These are phyloP conservation scores for Globisporangium cederbergense DNA, from an alignment of 352 stramenopile genomes.

Conservation along the genomic window DNA sequence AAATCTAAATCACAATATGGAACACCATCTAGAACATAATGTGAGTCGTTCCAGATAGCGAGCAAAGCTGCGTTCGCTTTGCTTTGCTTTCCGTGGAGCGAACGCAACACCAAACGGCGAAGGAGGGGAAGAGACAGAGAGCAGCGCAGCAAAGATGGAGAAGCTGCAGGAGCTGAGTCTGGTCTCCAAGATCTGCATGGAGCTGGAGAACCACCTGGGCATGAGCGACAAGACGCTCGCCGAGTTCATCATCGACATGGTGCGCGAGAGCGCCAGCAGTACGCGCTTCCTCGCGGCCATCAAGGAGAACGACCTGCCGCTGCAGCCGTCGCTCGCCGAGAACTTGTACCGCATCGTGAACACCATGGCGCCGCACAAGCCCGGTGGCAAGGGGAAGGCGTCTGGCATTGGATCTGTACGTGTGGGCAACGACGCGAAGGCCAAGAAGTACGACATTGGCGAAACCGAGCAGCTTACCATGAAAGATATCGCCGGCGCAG, in stretches of 20 bases:
- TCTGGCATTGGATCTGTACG: not conserved
- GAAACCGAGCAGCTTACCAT: constrained; percentile 69
- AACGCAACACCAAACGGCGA: constrained; percentile 1
- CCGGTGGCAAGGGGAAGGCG: constrained; percentile 2
- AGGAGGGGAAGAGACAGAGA: not conserved
- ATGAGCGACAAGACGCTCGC: constrained; percentile 96
- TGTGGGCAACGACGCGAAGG: constrained; percentile 8
- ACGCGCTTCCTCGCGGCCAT: constrained; percentile 53
- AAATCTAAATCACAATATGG: not conserved
- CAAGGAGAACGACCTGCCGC: constrained; percentile 58
- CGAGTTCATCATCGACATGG: constrained; percentile 94
- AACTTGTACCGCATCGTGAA: constrained; percentile 83
- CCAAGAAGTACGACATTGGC: constrained; percentile 36
- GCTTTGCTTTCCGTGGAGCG: constrained; percentile 5
- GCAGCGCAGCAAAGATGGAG: constrained; percentile 44
- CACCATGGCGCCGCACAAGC: constrained; percentile 65
- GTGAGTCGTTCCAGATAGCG: not conserved
- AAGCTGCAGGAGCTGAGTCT: constrained; percentile 88
- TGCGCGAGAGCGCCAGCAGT: constrained; percentile 70
- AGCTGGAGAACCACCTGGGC: constrained; percentile 90
- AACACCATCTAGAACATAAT: not conserved
- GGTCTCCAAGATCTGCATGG: constrained; percentile 86
- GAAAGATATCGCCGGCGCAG: constrained; percentile 53
- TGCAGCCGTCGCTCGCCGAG: constrained; percentile 58
- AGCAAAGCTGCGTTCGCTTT: not conserved